Evolutionary conservation across 2,329 filamentous ascomycete species (phyloP), one percentile per base, ranked within the genome.

Genomic region (Fusarium sp.): DNA sequence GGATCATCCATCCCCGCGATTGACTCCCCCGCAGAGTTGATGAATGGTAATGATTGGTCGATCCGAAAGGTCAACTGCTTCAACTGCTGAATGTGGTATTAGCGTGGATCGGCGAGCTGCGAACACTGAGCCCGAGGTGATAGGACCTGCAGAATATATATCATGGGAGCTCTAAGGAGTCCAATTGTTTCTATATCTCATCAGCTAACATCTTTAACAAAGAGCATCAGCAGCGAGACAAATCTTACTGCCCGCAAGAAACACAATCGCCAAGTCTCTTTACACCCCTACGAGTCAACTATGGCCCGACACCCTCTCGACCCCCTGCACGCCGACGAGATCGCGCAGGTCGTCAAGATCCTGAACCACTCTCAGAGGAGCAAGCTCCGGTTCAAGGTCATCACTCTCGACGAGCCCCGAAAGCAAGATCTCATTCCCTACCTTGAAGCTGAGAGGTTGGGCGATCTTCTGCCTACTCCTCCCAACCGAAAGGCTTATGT

Each of bases 251-350:
- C 16, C 16, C 4, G 37, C 16, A 39, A 39, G 16, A n/a, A 39
- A 39, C 7, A n/a, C 37, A 39, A 39, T 39, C n/a, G 37, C 37
- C 10, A 39, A 18, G 37, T n/a, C 37, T 39, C 37, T n/a, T 39
- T 9, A 5, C 6, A 9, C 16, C 37, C 35, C 16, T 16, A 39
- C 37, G 37, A 39, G 37, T 39, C 37, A 39, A 39, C 16, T n/a
- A 39, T 39, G 37, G 37, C 37, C 37, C 37, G 37, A 39, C 67
- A 70, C 37, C 67, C 67, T 20, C 63, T 70, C 50, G 67, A 70
- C 58, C 63, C 67, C n/a, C 34, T 67, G 14, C 37, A 30, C 5
- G 37, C 67, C 4, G 57, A 41, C 6, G 67, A 70, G 20, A 63
- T 70, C 27, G 56, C 45, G 6, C 48, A 50, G 5, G 58, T 32